Percentiles rank a stretch among this genome's conserved stretches.
Conservation (phyloP, 495 filamentous ascomycete species). For the Penicillium taxi region DNA sequence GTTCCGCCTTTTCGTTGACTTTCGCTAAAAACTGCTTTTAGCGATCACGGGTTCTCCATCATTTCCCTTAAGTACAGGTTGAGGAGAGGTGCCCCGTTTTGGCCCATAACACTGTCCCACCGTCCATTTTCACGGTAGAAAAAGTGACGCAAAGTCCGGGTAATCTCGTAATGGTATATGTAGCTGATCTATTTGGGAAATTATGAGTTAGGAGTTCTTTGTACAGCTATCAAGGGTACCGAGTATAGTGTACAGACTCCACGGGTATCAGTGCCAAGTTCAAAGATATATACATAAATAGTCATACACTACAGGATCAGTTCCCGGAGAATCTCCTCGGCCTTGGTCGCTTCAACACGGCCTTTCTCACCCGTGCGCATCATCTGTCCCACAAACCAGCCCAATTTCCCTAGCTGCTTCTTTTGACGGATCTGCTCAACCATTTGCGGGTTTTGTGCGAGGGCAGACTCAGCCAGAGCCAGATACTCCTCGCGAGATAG, state of each 20-base stretch:
- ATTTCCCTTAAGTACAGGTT: slow-evolving; percentile 47
- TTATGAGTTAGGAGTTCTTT: neutral
- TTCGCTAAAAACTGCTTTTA: slow-evolving; percentile 48
- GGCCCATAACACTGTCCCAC: slow-evolving; percentile 16
- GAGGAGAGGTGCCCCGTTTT: slow-evolving; percentile 37
- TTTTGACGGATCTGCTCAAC: slow-evolving; percentile 59
- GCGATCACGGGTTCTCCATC: slow-evolving; percentile 32
- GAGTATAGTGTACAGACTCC: neutral
- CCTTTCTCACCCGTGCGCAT: slow-evolving; percentile 69
- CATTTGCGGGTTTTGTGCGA: slow-evolving; percentile 48
- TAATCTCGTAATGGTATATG: slow-evolving; percentile 11
- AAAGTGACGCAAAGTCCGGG: slow-evolving; percentile 6
- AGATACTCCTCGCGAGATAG: slow-evolving; percentile 43
- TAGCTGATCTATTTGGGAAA: neutral
- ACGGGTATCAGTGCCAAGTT: neutral
- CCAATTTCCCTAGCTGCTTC: slow-evolving; percentile 66
- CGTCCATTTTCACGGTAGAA: slow-evolving; percentile 3
- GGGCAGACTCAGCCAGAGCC: slow-evolving; percentile 32
- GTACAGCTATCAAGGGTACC: neutral
- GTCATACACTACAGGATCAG: slow-evolving; percentile 34
- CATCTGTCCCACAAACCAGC: slow-evolving; percentile 88
- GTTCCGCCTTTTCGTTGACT: slow-evolving; percentile 11
- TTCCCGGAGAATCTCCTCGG: slow-evolving; percentile 55
- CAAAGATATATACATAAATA: slow-evolving; percentile 7
- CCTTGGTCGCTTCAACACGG: slow-evolving; percentile 66